phyloP scores from a whole-genome alignment of 352 stramenopile genomes.

The Phytophthora sansomeana region DNA sequence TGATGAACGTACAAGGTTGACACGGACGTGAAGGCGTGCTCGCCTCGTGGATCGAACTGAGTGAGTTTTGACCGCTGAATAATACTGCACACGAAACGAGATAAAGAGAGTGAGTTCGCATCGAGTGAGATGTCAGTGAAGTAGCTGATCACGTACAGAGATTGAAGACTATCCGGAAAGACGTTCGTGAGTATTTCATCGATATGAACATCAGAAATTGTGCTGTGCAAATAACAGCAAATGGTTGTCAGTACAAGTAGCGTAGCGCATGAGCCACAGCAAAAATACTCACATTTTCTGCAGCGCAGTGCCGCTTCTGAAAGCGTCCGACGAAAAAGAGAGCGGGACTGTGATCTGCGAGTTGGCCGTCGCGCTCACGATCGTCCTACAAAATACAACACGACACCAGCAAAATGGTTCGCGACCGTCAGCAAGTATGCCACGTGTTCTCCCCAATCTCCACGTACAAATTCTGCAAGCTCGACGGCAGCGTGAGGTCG shows the following conservation, averaged over 20 bases:
- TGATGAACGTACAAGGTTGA: conserved; percentile 58
- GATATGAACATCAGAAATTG: conserved; percentile 68
- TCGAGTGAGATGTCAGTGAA: not conserved
- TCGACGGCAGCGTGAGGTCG: conserved; percentile 54
- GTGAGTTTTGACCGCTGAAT: conserved; percentile 68
- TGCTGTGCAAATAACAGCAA: conserved; percentile 28
- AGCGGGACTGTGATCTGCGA: conserved; percentile 64
- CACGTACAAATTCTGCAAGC: conserved; percentile 69
- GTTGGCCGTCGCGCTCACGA: conserved; percentile 59
- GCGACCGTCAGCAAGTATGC: conserved; percentile 9
- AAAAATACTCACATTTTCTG: conserved; percentile 55
- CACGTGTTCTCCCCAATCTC: not conserved
- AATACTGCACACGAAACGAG: conserved; percentile 43
- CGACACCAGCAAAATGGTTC: not conserved
- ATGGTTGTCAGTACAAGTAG: conserved; percentile 7
- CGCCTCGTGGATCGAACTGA: conserved; percentile 66
- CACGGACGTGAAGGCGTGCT: conserved; percentile 51
- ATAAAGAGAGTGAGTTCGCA: conserved; percentile 3
- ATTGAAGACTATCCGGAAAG: conserved; percentile 63
- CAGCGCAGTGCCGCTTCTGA: conserved; percentile 51
- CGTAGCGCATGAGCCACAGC: not conserved
- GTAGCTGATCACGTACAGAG: conserved; percentile 47
- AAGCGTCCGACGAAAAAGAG: conserved; percentile 58
- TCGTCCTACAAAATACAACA: conserved; percentile 49
- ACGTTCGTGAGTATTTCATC: conserved; percentile 71